A percentile compares a stretch with the other conserved stretches of the same genome.
phyloP scores from a whole-genome alignment of 441 rosid genomes.

The Mallotus repandus region DNA sequence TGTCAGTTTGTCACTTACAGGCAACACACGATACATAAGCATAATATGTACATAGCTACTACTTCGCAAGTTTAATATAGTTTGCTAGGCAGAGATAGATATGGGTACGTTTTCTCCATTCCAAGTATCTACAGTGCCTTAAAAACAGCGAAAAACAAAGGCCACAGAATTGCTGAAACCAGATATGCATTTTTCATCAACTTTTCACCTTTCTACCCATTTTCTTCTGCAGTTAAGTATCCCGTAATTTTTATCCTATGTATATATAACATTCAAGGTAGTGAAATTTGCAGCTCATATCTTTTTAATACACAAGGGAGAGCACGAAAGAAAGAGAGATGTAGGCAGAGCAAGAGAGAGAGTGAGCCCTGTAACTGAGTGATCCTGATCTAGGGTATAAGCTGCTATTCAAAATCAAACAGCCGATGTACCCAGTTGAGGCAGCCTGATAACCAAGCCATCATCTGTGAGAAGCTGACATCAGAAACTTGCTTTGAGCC shows the following conservation, averaged over 20 bases:
- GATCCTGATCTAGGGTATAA: constrained; percentile 29
- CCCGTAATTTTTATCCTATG: constrained; percentile 32
- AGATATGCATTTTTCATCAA: constrained; percentile 8
- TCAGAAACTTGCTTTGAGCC: constrained; percentile 39
- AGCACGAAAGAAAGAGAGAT: constrained; percentile 10
- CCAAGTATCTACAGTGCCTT: constrained; percentile 5
- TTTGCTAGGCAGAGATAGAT: too few species aligned
- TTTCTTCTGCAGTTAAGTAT: constrained; percentile 40
- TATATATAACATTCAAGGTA: constrained; percentile 35
- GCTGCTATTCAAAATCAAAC: constrained; percentile 40
- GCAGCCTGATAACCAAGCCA: constrained; percentile 20
- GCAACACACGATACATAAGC: not conserved
- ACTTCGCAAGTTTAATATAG: not conserved
- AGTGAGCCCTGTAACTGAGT: constrained; percentile 26
- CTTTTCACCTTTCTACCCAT: constrained; percentile 24
- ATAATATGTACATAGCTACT: not conserved
- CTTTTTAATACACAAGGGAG: constrained; percentile 35
- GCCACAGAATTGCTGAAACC: not conserved
- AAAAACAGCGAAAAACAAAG: not conserved
- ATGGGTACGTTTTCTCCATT: not conserved
- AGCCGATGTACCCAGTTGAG: constrained; percentile 30
- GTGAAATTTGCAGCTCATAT: constrained; percentile 39
- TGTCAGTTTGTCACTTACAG: not conserved
- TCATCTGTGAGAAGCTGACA: constrained; percentile 37
- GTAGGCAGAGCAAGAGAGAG: constrained; percentile 11